Conservation (phyloP, 176 grass and related monocot genomes). For the Thinopyrum elongatum region DNA sequence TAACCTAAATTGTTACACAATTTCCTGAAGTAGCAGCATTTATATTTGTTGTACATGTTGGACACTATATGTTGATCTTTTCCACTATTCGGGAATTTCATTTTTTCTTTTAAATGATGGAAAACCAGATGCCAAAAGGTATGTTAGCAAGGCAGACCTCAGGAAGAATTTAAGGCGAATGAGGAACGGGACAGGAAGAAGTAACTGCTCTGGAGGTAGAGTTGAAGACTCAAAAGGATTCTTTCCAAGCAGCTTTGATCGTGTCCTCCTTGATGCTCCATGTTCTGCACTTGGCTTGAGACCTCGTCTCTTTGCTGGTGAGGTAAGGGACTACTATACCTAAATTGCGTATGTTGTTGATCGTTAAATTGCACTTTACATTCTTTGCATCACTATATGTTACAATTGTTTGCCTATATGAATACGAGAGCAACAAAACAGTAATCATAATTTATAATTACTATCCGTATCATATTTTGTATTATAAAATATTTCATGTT, state of each 20-base stretch:
- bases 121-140: conserved; percentile 45
- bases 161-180: conserved; percentile 63
- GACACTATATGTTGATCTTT: conserved; percentile 4
- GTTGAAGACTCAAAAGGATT: conserved; percentile 88
- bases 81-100: conserved; percentile 14
- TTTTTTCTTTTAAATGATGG: conserved; percentile 29
- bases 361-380: not conserved
- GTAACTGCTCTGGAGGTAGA: conserved; percentile 72
- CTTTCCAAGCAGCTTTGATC: conserved; percentile 85
- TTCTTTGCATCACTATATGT: not conserved
- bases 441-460: not conserved
- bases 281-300: conserved; percentile 99
- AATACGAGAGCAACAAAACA: not conserved
- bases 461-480: not conserved
- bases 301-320: conserved; percentile 78
- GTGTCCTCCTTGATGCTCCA: conserved; percentile 95
- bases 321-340: conserved; percentile 37
- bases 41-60: not conserved
- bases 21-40: not conserved
- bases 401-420: not conserved
- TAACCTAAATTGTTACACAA: not conserved
- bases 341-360: not conserved
- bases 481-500: not conserved
- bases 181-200: conserved; percentile 95
- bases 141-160: conserved; percentile 63